A percentile compares a stretch with the other conserved stretches of the same genome.
phyloP scores from a whole-genome alignment of 305 asterid genomes.

The Fraxinus baroniana region DNA sequence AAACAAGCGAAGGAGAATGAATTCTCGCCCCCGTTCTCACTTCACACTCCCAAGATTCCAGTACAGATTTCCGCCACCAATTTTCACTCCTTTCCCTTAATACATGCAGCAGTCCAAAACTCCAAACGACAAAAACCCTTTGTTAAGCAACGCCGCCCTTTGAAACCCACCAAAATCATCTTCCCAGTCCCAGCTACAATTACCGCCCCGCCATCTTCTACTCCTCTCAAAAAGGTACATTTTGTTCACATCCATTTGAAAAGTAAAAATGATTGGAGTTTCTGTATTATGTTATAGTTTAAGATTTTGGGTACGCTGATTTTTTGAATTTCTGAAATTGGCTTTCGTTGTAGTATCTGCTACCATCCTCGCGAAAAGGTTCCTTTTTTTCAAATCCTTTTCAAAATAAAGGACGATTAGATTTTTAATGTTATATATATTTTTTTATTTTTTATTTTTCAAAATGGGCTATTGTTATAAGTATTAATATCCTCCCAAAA shows the following conservation, averaged over 20 bases:
- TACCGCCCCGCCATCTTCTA: slow-evolving; percentile 18
- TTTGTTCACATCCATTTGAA: not conserved
- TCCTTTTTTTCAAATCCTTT: not conserved
- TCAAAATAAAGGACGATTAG: not conserved
- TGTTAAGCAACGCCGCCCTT: slow-evolving; percentile 31
- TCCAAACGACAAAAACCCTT: slow-evolving; percentile 35
- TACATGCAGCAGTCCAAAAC: slow-evolving; percentile 24
- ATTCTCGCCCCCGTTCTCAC: slow-evolving; percentile 23
- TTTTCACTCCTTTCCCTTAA: slow-evolving; percentile 20
- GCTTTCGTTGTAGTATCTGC: not conserved
- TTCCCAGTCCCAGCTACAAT: slow-evolving; percentile 26
- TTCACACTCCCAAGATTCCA: slow-evolving; percentile 28
- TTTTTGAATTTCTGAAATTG: not conserved
- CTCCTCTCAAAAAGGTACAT: slow-evolving; percentile 35
- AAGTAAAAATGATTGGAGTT: not conserved
- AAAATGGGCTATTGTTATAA: not conserved
- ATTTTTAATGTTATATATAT: not conserved
- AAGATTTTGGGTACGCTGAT: not conserved
- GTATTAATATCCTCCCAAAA: no score
- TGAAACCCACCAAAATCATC: slow-evolving; percentile 41
- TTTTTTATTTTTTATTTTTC: not conserved
- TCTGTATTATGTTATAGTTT: not conserved
- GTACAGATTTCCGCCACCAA: slow-evolving; percentile 19
- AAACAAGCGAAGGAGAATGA: slow-evolving; percentile 24
- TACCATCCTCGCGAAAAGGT: no score